phyloP scores from a whole-genome alignment of 148 eudicot species.

The Chenopodium quinoa region DNA sequence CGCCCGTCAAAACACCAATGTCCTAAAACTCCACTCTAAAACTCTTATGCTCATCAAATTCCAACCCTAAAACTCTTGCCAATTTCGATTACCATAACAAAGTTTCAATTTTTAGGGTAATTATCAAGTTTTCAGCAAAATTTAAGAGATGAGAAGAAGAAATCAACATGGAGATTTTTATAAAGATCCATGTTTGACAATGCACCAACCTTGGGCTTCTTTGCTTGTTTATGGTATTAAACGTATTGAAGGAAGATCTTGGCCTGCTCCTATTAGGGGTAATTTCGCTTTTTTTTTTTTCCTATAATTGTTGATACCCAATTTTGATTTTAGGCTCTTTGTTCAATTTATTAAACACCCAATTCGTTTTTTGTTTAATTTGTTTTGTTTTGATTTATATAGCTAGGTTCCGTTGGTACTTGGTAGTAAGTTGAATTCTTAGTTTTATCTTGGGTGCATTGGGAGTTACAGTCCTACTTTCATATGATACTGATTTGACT shows the following conservation, averaged over 20 bases:
- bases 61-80: too few species aligned
- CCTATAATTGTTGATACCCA: not conserved
- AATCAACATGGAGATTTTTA: conserved; percentile 23
- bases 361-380: not conserved
- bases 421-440: not conserved
- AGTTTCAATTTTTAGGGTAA: not conserved
- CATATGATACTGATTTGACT: too few species aligned
- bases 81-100: not conserved
- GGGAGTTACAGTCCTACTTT: too few species aligned
- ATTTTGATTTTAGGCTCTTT: not conserved
- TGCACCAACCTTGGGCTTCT: conserved; percentile 99
- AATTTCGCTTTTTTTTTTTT: not conserved
- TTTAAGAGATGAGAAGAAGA: conserved; percentile 24
- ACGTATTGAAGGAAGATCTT: conserved; percentile 91
- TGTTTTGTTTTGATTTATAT: not conserved
- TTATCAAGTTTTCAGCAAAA: too few species aligned
- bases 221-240: conserved; percentile 79
- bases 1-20: too few species aligned
- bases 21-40: too few species aligned
- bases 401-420: not conserved
- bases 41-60: too few species aligned
- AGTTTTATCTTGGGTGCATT: too few species aligned
- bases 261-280: conserved; percentile 90
- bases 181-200: conserved; percentile 64
- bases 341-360: not conserved